Base-by-base conservation (phyloP, 2,329 filamentous ascomycete species). In the Curvularia lunata region DNA sequence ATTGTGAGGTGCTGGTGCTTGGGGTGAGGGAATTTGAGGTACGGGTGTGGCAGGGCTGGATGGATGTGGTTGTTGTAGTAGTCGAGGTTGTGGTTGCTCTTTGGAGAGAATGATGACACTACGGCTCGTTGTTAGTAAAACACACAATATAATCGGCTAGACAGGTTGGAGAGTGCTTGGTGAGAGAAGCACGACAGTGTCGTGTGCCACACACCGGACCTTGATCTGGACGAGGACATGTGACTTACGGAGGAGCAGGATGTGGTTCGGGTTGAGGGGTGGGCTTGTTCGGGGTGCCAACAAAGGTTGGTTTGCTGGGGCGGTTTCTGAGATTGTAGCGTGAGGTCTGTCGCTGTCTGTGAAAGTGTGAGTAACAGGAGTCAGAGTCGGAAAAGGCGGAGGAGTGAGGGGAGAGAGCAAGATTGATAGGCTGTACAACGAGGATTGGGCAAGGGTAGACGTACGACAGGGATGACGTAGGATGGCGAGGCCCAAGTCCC, bases 391-490 rank as follows among this genome's bases (percentile, higher is more conserved):
- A 43, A 18, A 23, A 19, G 43, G 47, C 32, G 19, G 40, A 38
- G 49, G 53, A 18, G 7, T 48, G 53, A n/a, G 32, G 32, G 13
- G 2, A n/a, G 12, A 34, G 13, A 34, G 12, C 32, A 34, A 61
- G 53, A 58, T 28, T 5, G 30, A 28, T 30, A 56, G 13, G 25
- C 37, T 27, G 49, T 48, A 47, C 25, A 41, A 52, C 23, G 42
- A 46, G 42, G 30, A 58, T 54, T 48, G 56, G 56, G 56, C 56
- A 61, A 53, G 59, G 64, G 52, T 34, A 45, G 28, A 61, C 68
- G 46, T 65, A 71, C 67, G 55, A 48, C 48, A 62, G 47, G 50
- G 54, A 64, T 71, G 69, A 71, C 69, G 69, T 69, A 56, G 54
- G 23, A 41, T 54, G 49, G 32, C 56, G 61, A 58, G 65, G 62